phyloP scores from a whole-genome alignment of 164 flowering plant genomes.

The Akebia trifoliata region DNA sequence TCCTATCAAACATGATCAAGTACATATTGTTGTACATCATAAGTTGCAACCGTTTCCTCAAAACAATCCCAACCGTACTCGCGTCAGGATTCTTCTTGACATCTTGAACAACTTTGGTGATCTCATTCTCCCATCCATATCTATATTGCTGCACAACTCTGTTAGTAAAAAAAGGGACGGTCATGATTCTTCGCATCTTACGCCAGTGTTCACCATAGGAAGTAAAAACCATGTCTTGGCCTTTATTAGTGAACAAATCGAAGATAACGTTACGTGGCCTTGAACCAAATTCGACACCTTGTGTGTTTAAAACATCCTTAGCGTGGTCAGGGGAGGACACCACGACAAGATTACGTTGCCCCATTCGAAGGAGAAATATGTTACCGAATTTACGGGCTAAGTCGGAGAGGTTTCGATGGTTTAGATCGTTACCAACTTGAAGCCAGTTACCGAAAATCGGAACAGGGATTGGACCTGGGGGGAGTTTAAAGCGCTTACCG shows the following conservation, averaged over 20 bases:
- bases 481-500: constrained; percentile 61
- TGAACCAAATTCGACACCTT: constrained; percentile 88
- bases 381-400: constrained; percentile 64
- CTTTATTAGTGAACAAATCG: constrained; percentile 83
- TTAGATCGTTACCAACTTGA: constrained; percentile 80
- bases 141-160: constrained; percentile 84
- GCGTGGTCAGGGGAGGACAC: constrained; percentile 74
- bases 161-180: constrained; percentile 88
- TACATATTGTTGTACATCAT: constrained; percentile 93
- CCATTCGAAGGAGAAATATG: constrained; percentile 69
- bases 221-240: constrained; percentile 92
- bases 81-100: constrained; percentile 51
- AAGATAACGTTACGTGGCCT: constrained; percentile 77
- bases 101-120: constrained; percentile 56
- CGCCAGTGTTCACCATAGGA: constrained; percentile 90
- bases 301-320: constrained; percentile 77
- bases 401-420: constrained; percentile 74
- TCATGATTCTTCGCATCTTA: constrained; percentile 89
- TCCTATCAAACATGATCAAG: constrained; percentile 75
- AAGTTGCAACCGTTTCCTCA: constrained; percentile 63
- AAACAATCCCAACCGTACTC: constrained; percentile 45
- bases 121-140: constrained; percentile 69
- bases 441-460: constrained; percentile 91
- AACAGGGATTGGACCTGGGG: constrained; percentile 73
- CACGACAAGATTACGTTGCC: constrained; percentile 77